Evolutionary conservation across 1,139 yeast species (phyloP), one percentile per base, ranked within the genome.

Genomic region (Yamadazyma taylorii): DNA sequence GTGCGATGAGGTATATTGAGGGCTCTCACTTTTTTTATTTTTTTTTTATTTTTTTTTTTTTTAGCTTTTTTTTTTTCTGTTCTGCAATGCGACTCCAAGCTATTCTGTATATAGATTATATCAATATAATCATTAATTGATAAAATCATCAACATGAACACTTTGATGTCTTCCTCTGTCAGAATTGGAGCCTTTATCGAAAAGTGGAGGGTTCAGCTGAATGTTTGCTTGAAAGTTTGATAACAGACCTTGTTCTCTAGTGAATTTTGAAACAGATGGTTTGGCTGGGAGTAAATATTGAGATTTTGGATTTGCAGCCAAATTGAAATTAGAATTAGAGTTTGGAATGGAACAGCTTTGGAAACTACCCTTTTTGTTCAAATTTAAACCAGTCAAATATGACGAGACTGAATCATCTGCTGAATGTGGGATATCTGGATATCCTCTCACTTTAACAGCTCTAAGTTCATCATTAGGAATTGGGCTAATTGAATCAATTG

Each of bases 71-170:
- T 17, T 27, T 17, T 30, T n/a, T 15, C 17, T 29, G 14, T 27
- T 34, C 16, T 24, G 17, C 16, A 24, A 21, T 28, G 22, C 32
- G 32, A n/a, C n/a, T n/a, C n/a, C n/a, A n/a, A n/a, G n/a, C n/a
- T n/a, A n/a, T n/a, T n/a, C n/a, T n/a, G n/a, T n/a, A n/a, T n/a
- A n/a, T n/a, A n/a, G n/a, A n/a, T n/a, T 24, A 30, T 13, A 14
- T 11, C 17, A 7, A 17, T 22, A 13, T 15, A 16, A 14, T 12
- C 13, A 16, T 12, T 17, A 17, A 39, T 49, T 58, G 6, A 56
- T 56, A 43, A 42, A 61, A 33, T 53, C 56, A 42, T 61, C 67
- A 16, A 61, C 59, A 43, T 61, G 67, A 30, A 60, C 50, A 34
- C 67, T 63, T 40, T 60, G 28, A n/a, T 30, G 24, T 19, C 25